Percentiles rank a stretch among this genome's conserved stretches.
These are phyloP conservation scores for Bipolaris gigantea DNA, from an alignment of 2,329 filamentous ascomycete genomes.

Conservation along the genomic window DNA sequence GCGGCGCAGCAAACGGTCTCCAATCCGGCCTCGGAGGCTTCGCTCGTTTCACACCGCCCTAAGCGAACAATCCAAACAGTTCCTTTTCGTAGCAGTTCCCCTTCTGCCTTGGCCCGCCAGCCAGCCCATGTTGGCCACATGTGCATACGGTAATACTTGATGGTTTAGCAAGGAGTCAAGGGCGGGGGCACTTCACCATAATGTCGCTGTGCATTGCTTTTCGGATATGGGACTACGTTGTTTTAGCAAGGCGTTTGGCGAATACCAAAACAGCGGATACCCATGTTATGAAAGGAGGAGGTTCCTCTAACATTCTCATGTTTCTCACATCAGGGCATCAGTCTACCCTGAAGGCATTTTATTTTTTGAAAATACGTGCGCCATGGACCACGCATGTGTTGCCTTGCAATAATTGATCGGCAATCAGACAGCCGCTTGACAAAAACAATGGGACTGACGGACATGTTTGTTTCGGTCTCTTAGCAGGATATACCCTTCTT, in stretches of 20 bases:
- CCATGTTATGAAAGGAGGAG: slow-evolving; percentile 6
- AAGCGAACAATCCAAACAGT: slow-evolving; percentile 7
- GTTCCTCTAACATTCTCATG: background rate
- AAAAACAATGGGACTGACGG: background rate
- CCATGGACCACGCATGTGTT: background rate
- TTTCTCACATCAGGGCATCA: background rate
- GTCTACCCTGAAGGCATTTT: background rate
- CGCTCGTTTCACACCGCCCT: slow-evolving; percentile 3
- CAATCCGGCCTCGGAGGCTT: background rate
- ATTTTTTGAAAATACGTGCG: background rate
- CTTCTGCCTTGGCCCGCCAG: slow-evolving; percentile 1
- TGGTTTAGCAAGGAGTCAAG: slow-evolving; percentile 13
- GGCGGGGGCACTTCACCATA: slow-evolving; percentile 6
- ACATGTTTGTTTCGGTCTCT: background rate
- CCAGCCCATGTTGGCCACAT: slow-evolving; percentile 1
- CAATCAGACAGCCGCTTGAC: background rate
- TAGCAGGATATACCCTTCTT: background rate
- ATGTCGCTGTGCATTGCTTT: background rate
- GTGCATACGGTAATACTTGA: slow-evolving; percentile 6
- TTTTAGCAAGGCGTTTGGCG: slow-evolving; percentile 21
- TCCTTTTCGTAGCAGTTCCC: slow-evolving; percentile 20
- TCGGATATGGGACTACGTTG: slow-evolving; percentile 5
- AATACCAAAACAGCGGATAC: slow-evolving; percentile 8
- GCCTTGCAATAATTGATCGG: background rate
- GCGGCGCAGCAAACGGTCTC: background rate